Conservation (phyloP, 1,284 basidiomycete genomes). For the Coniferiporia weirii region DNA sequence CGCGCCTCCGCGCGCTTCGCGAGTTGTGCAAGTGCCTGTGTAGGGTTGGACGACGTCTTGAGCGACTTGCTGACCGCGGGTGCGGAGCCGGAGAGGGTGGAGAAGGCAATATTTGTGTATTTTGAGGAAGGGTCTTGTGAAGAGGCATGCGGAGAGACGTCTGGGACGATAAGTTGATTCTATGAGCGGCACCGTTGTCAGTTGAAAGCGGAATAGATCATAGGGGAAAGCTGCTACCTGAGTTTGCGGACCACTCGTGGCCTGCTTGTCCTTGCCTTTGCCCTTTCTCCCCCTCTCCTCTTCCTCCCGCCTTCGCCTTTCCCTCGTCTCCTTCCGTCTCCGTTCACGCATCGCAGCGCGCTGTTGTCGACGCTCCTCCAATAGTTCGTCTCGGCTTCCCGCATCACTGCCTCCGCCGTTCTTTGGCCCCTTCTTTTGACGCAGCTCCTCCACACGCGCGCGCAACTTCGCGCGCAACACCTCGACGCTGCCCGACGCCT, state of each 20-base stretch:
- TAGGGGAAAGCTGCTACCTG: slow-evolving; percentile 39
- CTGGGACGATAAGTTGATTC: slow-evolving; percentile 72
- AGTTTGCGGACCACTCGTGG: slow-evolving; percentile 32
- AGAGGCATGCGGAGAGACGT: slow-evolving; percentile 30
- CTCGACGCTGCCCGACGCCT: slow-evolving; percentile 58
- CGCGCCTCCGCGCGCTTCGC: slow-evolving; percentile 69
- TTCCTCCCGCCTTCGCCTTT: slow-evolving; percentile 64
- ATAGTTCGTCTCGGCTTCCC: slow-evolving; percentile 69
- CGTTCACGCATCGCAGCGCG: slow-evolving; percentile 79
- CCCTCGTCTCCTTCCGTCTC: slow-evolving; percentile 77
- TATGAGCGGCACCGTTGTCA: slow-evolving; percentile 28
- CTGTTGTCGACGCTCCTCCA: slow-evolving; percentile 73
- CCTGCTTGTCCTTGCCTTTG: slow-evolving; percentile 38
- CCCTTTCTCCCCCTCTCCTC: slow-evolving; percentile 40
- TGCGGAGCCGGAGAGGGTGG: slow-evolving; percentile 46
- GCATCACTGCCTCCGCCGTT: slow-evolving; percentile 29
- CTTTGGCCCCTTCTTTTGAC: slow-evolving; percentile 34
- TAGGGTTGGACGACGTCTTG: slow-evolving; percentile 72
- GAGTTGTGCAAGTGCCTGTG: slow-evolving; percentile 79
- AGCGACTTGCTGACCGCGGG: slow-evolving; percentile 48
- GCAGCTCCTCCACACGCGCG: slow-evolving; percentile 68
- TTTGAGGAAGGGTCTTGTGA: slow-evolving; percentile 37
- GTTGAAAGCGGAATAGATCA: background rate
- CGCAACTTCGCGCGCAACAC: slow-evolving; percentile 77
- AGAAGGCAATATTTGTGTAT: slow-evolving; percentile 66